Base-by-base conservation (phyloP, 1,139 yeast genomes). In the Pichia sp. region DNA sequence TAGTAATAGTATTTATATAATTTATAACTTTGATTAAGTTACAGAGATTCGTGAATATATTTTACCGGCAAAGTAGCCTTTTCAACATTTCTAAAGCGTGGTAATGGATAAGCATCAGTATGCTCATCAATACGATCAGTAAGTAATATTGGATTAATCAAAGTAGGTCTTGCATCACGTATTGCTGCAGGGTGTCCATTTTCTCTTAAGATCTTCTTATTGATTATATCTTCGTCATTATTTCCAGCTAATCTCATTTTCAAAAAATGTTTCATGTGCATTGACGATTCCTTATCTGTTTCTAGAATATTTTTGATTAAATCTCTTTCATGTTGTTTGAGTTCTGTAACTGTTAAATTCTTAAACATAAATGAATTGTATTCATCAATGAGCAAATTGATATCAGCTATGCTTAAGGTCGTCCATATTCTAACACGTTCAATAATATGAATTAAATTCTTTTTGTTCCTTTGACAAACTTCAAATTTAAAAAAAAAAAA, bases 141-240 rank as follows among this genome's bases (percentile, higher is more conserved):
- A 3, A 45, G 5, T 7, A 32, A 19, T 3, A 72, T 47, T 24
- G 62, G 64, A 52, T 79, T 80, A 3, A 76, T 69, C 22, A 80
- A 64, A 28, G 70, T 71, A 0, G 91, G 91, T 31, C 66, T 65
- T 10, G 69, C 70, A 4, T 76, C 77, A 4, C 65, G 56, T 2
- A 57, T 50, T 8, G 78, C 66, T 1, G 84, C 83, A 1, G 85
- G 79, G 52, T 79, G 84, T 0, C 80, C 84, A 47, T 70, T 69
- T 43, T 78, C 80, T 38, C 58, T 70, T 27, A 57, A 54, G 7
- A 63, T 46, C 18, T 65, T 49, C 46, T 65, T 70, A 40, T 68
- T 50, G 5, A 61, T 52, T 7, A 57, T 63, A 5, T 65, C 72
- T 37, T 55, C 61, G 42, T 56, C 56, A 23, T 42, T 43, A 18